Percentiles rank a stretch among this genome's conserved stretches.
These are phyloP conservation scores for Scheffersomyces titani DNA, from an alignment of 1,139 yeast genomes.

Conservation along the genomic window DNA sequence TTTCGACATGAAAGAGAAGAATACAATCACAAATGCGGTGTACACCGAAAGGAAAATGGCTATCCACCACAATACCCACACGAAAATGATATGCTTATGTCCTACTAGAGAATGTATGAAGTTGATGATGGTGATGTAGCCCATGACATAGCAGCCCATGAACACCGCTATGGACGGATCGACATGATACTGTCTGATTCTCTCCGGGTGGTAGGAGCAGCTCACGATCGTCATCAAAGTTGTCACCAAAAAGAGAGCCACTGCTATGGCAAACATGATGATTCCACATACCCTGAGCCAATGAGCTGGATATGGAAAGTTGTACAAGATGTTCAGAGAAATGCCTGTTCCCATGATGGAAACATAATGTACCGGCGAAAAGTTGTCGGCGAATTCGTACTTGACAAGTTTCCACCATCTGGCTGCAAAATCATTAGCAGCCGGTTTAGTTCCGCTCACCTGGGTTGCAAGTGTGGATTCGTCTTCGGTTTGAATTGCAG, in stretches of 20 bases:
- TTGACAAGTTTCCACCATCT: not conserved
- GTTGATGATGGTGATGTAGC: constrained; percentile 63
- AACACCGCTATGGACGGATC: constrained; percentile 57
- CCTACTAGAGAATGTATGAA: constrained; percentile 44
- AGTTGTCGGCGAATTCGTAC: constrained; percentile 23
- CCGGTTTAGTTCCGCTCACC: not conserved
- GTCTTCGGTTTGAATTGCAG: not conserved
- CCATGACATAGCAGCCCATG: constrained; percentile 83
- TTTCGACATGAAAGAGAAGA: constrained; percentile 41
- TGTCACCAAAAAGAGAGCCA: constrained; percentile 46
- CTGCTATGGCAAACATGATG: constrained; percentile 55
- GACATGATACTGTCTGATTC: constrained; percentile 34
- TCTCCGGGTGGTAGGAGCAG: constrained; percentile 33
- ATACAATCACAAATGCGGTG: constrained; percentile 57
- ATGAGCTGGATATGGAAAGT: constrained; percentile 62
- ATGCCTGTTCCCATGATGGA: constrained; percentile 88
- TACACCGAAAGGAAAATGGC: constrained; percentile 52
- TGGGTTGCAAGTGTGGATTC: not conserved
- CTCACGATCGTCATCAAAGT: constrained; percentile 39
- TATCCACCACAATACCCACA: constrained; percentile 72
- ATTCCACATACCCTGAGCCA: constrained; percentile 64
- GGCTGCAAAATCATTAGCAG: not conserved
- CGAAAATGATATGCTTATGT: constrained; percentile 34
- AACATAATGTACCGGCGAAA: constrained; percentile 66
- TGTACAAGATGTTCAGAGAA: constrained; percentile 56